A percentile compares a stretch with the other conserved stretches of the same genome.
Conservation (phyloP, 805 yeast species). For the Teunomyces barrocoloradensis region DNA sequence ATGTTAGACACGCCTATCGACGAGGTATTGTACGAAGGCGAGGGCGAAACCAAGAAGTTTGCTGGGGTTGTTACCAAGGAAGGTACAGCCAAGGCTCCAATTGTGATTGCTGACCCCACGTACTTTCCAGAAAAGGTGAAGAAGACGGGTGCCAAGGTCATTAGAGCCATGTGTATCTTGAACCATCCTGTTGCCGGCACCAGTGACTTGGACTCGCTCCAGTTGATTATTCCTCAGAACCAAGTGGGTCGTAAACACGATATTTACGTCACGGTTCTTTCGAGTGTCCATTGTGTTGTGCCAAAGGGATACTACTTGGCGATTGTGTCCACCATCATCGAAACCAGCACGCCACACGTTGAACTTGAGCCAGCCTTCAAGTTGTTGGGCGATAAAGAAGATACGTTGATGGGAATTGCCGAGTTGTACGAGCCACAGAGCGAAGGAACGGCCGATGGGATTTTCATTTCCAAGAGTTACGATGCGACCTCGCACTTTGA, state of each 20-base stretch:
- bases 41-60: conserved; percentile 65
- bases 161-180: conserved; percentile 83
- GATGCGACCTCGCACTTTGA: conserved; percentile 96
- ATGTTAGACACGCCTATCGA: conserved; percentile 97
- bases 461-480: conserved; percentile 83
- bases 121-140: conserved; percentile 85
- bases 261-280: conserved; percentile 87
- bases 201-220: conserved; percentile 80
- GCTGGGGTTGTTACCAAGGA: conserved; percentile 88
- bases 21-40: conserved; percentile 72
- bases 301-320: conserved; percentile 89
- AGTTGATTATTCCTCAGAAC: conserved; percentile 94
- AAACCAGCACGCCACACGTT: conserved; percentile 86
- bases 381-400: conserved; percentile 74
- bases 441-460: conserved; percentile 77
- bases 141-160: conserved; percentile 69
- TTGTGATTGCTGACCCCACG: conserved; percentile 96
- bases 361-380: conserved; percentile 95
- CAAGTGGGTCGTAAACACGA: conserved; percentile 92
- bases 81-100: conserved; percentile 87
- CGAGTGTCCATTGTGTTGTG: conserved; percentile 85
- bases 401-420: conserved; percentile 90
- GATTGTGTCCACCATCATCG: conserved; percentile 89
- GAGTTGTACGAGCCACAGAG: conserved; percentile 84
- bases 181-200: conserved; percentile 88